Evolutionary conservation across 1,284 basidiomycete genomes (phyloP), one percentile per base, ranked within the genome.

Genomic region (Puccinia horiana): DNA sequence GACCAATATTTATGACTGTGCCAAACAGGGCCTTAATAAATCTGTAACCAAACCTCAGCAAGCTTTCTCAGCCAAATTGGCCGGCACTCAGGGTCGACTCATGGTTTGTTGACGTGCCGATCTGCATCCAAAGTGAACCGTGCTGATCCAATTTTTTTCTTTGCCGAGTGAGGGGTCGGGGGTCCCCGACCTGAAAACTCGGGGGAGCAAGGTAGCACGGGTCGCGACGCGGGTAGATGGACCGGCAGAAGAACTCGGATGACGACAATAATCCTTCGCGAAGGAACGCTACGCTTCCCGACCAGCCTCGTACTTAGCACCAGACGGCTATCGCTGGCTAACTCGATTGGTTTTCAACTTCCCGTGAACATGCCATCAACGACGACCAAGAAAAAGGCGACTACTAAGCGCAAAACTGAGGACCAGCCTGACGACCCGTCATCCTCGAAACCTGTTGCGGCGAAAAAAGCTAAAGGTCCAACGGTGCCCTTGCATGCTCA

Each of bases 401-500:
- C 37, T 3, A 40, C 63, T 20, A 65, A 65, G 35, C 63, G 63
- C 37, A 65, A 65, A 40, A 65, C 20, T 23, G 37, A 40, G 16
- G 37, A 65, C 35, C 63, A 65, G 37, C 63, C 63, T 18, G 32
- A 63, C 29, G 61, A 63, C 3, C 40, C 69, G 44, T 8, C 69
- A 35, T 49, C 69, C n/a, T 49, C 69, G 37, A 72, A 65, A n/a
- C 26, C 44, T 29, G 42, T 23, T 5, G 2, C 69, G 8, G 42
- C 26, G n/a, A 79, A 79, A 44, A 79, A 79, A 69, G 65, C 52
- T 14, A 79, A 79, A 72, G 77, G 77, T 37, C 67, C 67, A 26
- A 72, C 52, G 12, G 65, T 72, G 20, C 77, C 65, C 6, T 9
- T 79, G 16, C 77, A 79, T 58, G 14, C 32, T 42, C 35, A 79